Conservation (phyloP, 306 rosid species). For the Trifolium repens region DNA sequence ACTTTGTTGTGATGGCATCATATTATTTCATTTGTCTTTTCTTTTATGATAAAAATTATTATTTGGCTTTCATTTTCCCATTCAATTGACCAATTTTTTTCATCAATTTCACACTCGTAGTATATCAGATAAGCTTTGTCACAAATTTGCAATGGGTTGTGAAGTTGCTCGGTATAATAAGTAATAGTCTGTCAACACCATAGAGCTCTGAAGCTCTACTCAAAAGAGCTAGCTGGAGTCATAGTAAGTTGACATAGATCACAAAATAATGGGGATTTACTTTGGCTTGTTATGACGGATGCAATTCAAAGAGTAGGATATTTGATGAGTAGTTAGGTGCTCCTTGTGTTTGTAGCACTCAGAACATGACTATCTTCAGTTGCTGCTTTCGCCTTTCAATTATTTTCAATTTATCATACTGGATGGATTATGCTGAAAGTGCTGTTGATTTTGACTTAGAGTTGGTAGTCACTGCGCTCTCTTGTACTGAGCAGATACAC, state of each 20-base stretch:
- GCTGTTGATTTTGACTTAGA: conserved; percentile 27
- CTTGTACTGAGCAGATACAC: conserved; percentile 67
- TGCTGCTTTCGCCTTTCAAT: conserved; percentile 4
- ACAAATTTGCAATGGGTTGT: background rate
- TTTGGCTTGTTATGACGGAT: background rate
- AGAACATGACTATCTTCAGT: background rate
- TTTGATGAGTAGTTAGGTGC: conserved; percentile 6
- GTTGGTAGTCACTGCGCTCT: conserved; percentile 19
- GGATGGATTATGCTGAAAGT: conserved; percentile 13
- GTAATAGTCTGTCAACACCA: background rate
- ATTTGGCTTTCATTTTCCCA: background rate
- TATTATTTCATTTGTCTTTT: conserved; percentile 20
- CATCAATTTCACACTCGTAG: background rate
- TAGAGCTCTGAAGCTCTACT: background rate
- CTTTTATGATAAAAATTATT: background rate
- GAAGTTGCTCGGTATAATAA: background rate
- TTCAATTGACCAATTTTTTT: background rate
- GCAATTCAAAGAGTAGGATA: conserved; percentile 12
- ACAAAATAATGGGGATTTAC: background rate
- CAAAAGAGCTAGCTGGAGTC: conserved; percentile 21
- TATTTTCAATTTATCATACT: conserved; percentile 7
- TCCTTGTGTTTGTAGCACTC: conserved; percentile 30
- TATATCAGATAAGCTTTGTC: background rate
- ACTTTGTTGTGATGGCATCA: background rate
- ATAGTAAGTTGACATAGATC: background rate